These are phyloP conservation scores for Trichosanthes truncata DNA, from an alignment of 306 rosid genomes.

Conservation along the genomic window DNA sequence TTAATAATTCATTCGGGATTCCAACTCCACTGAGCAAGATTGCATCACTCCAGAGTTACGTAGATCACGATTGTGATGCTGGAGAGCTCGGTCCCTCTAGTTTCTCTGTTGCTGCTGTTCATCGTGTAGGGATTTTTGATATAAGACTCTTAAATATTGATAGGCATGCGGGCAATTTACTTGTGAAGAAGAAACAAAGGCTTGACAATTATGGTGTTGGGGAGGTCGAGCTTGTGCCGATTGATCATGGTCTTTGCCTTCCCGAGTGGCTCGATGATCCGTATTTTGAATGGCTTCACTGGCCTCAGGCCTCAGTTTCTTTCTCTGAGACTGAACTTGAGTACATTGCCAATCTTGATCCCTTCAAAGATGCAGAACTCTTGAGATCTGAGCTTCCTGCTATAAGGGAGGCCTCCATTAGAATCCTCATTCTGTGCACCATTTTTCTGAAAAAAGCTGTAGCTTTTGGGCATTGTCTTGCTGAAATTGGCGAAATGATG, in stretches of 20 bases:
- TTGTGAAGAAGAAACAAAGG: constrained; percentile 50
- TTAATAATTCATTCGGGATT: constrained; percentile 11
- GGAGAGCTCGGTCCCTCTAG: constrained; percentile 80
- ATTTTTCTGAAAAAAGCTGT: constrained; percentile 63
- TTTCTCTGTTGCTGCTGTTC: constrained; percentile 68
- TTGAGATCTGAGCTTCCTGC: constrained; percentile 49
- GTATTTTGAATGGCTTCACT: constrained; percentile 92
- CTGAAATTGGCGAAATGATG: constrained; percentile 79
- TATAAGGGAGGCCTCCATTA: constrained; percentile 54
- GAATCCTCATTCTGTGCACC: constrained; percentile 78
- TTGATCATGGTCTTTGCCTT: constrained; percentile 89
- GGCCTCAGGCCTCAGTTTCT: constrained; percentile 86
- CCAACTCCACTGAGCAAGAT: constrained; percentile 37
- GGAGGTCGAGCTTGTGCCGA: constrained; percentile 63
- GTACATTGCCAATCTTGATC: constrained; percentile 66
- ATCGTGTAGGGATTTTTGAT: constrained; percentile 66
- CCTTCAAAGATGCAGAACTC: constrained; percentile 64
- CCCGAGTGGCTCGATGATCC: constrained; percentile 97
- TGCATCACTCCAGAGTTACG: constrained; percentile 77
- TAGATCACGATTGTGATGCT: constrained; percentile 75
- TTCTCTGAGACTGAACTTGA: constrained; percentile 64
- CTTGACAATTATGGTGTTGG: constrained; percentile 14
- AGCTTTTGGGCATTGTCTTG: constrained; percentile 56
- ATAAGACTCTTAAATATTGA: constrained; percentile 73
- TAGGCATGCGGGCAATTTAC: constrained; percentile 89